Conservation (phyloP, 805 yeast genomes). For the Ogataea methanolica region DNA sequence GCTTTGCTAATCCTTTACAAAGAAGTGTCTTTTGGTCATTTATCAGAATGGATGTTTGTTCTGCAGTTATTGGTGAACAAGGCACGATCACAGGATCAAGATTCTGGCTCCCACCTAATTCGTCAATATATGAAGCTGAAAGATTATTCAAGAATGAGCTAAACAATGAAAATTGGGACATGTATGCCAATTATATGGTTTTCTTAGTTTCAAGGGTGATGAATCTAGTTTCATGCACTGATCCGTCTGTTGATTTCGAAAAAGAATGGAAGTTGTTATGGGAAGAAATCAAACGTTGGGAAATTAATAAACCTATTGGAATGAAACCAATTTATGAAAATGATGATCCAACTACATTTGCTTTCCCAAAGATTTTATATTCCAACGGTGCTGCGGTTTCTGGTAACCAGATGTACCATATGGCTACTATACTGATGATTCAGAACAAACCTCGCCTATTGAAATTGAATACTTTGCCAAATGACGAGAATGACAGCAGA, state of each 20-base stretch:
- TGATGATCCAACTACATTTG: conserved; percentile 16
- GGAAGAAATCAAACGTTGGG: conserved; percentile 36
- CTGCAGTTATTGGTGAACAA: conserved; percentile 36
- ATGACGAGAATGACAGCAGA: not conserved
- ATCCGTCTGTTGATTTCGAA: conserved; percentile 26
- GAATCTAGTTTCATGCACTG: conserved; percentile 26
- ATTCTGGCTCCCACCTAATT: conserved; percentile 31
- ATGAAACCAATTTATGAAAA: conserved; percentile 30
- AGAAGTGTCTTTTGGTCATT: conserved; percentile 39
- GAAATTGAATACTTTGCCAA: conserved; percentile 4
- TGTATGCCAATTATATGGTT: conserved; percentile 39
- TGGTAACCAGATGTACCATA: conserved; percentile 37
- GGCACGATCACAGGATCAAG: conserved; percentile 32
- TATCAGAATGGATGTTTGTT: conserved; percentile 39
- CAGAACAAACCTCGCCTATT: conserved; percentile 34
- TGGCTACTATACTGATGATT: conserved; percentile 34
- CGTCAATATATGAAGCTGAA: conserved; percentile 18
- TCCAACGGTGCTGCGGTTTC: conserved; percentile 38
- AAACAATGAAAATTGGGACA: conserved; percentile 19
- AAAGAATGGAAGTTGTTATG: conserved; percentile 34
- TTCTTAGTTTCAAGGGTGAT: conserved; percentile 34
- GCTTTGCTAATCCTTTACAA: conserved; percentile 32
- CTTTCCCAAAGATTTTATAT: conserved; percentile 34
- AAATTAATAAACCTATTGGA: conserved; percentile 27
- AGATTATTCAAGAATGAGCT: conserved; percentile 17